Evolutionary conservation across 148 eudicot genomes (phyloP), one percentile per base, ranked within the genome.

Genomic region (Vaccinium darrowii): DNA sequence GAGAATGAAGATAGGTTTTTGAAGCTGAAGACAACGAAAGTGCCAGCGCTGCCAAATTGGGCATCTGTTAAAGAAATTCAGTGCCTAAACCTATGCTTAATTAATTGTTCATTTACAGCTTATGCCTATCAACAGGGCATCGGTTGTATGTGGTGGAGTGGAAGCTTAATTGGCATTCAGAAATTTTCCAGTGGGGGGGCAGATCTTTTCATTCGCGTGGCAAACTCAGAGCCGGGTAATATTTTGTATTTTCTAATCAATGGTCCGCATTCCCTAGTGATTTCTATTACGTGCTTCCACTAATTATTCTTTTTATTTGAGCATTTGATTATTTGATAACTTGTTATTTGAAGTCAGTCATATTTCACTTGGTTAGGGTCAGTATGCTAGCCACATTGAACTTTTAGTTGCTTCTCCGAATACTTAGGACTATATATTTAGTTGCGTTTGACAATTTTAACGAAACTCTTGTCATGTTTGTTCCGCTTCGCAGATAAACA

Each of bases 71-170:
- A 3, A 1, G 83, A 83, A 71, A 86, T 85, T 9, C 84, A 86
- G 5, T 92, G 47, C 49, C 43, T 33, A 63, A 86, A 11, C 10
- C 72, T 79, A 39, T 92, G 93, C 79, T 11, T 71, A 33, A 77
- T 54, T 8, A 84, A 84, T 14, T 92, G 93, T 51, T 86, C 88
- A 0, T 91, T 93, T 11, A 12, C 82, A 78, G 92, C 90, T 80
- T 92, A 86, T 85, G 86, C 91, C 5, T 86, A 76, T 88, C 8
- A 72, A 53, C 14, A n/a, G 1, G 87, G 86, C 63, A 82, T 89
- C 14, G 90, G 90, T 7, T 92, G 94, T 43, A 89, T 92, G 92
- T 60, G 33, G 39, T 92, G 93, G 94, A 88, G 2, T 1, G 84
- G 62, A 69, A 87, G 56, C 78, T 69, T 92, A 47, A 50, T 87